Evolutionary conservation across 495 filamentous ascomycete genomes (phyloP).

Genomic region (Letharia lupina): DNA sequence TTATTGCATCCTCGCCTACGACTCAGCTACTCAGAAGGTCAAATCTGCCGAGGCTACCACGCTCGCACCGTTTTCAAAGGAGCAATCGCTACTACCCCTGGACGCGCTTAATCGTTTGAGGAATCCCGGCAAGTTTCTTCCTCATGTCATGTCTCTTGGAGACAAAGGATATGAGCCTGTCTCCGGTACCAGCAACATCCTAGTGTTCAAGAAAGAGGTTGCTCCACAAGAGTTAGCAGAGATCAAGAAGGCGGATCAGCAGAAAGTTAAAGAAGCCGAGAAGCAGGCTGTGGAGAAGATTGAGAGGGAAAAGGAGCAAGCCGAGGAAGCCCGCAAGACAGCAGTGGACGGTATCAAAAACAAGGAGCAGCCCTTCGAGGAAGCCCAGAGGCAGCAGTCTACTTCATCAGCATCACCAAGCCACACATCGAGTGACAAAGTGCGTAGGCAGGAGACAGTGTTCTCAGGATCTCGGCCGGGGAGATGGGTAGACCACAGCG

Average conservation of each 20-base stretch:
- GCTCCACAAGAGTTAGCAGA: slow-evolving; percentile 24
- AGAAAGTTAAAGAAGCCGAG: not conserved
- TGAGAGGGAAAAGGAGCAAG: not conserved
- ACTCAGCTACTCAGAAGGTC: slow-evolving; percentile 53
- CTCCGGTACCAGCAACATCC: slow-evolving; percentile 57
- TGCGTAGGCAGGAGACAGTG: slow-evolving; percentile 49
- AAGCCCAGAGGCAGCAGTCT: not conserved
- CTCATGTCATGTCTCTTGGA: slow-evolving; percentile 56
- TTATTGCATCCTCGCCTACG: slow-evolving; percentile 69
- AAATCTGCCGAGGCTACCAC: slow-evolving; percentile 56
- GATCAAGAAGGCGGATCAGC: slow-evolving; percentile 8
- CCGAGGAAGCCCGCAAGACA: not conserved
- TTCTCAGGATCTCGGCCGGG: slow-evolving; percentile 40
- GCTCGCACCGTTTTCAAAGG: slow-evolving; percentile 32
- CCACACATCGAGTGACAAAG: slow-evolving; percentile 34
- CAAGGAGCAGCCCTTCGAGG: not conserved
- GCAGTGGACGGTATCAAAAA: not conserved
- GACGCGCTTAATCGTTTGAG: slow-evolving; percentile 60
- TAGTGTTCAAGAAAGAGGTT: slow-evolving; percentile 60
- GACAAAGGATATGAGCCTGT: slow-evolving; percentile 66
- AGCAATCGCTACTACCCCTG: slow-evolving; percentile 43
- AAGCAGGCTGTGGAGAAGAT: not conserved
- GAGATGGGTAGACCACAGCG: slow-evolving; percentile 26
- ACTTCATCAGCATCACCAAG: not conserved
- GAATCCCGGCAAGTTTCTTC: slow-evolving; percentile 63